phyloP scores from a whole-genome alignment of 2,329 filamentous ascomycete species.

The Dactylellina drechsleri region DNA sequence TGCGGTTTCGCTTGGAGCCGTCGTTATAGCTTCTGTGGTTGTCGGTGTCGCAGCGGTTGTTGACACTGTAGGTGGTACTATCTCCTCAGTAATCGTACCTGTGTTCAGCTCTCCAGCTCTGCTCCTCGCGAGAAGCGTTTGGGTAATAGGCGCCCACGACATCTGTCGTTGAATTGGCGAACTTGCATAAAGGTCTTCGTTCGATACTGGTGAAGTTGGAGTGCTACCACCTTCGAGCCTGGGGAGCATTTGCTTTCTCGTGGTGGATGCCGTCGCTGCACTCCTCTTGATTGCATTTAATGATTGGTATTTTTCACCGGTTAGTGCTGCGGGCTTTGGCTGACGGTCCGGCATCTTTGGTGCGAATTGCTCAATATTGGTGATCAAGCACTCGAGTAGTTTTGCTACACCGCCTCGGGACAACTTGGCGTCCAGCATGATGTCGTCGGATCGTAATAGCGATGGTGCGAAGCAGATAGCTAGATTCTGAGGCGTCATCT shows the following conservation, averaged over 20 bases:
- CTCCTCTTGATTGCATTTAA: conserved; percentile 47
- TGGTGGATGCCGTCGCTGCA: conserved; percentile 41
- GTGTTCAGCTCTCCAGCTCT: not conserved
- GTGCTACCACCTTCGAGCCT: conserved; percentile 34
- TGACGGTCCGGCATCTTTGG: conserved; percentile 55
- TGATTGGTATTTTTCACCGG: conserved; percentile 41
- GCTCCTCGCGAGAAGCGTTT: conserved; percentile 20
- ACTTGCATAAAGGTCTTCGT: conserved; percentile 44
- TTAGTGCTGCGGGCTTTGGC: conserved; percentile 47
- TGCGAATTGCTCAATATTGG: conserved; percentile 61
- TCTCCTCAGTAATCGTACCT: conserved; percentile 15
- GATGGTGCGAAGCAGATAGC: conserved; percentile 68
- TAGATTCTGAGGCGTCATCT: conserved; percentile 68
- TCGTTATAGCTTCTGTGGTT: not conserved
- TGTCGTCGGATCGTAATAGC: conserved; percentile 67
- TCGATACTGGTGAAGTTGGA: conserved; percentile 21
- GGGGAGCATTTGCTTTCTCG: conserved; percentile 48
- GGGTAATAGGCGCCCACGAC: conserved; percentile 51
- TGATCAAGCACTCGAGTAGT: conserved; percentile 65
- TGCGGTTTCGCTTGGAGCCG: conserved; percentile 16
- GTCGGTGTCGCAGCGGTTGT: not conserved
- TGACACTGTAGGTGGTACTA: not conserved
- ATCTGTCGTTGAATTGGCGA: conserved; percentile 50
- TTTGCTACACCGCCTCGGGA: conserved; percentile 65
- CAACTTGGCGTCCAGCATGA: conserved; percentile 68